Evolutionary conservation across 1,284 basidiomycete species (phyloP), one percentile per base, ranked within the genome.

Genomic region (Tilletia caries): DNA sequence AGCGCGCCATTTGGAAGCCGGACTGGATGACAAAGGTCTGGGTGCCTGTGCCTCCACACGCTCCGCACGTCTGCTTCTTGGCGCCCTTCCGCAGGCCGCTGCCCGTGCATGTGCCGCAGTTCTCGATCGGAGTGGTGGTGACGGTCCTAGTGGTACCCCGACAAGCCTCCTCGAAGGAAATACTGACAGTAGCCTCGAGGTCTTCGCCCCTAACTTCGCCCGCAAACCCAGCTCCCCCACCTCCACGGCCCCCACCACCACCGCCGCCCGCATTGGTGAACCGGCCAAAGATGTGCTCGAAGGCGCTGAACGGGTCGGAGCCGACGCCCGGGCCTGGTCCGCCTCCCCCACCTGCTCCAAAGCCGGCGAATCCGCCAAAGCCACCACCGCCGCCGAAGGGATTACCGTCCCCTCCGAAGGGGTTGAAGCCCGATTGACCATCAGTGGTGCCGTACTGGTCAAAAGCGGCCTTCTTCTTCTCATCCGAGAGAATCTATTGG

Each of bases 1-100:
- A 95, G 76, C 90, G 92, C 13, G 94, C 91, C 93, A 99, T 96
- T 83, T 95, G 92, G 89, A 98, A 98, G 20, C 96, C 96, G 82
- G 88, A 90, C 83, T 94, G 91, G 78, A 98, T 89, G 68, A 95
- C 91, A 85, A 92, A 98, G 15, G 93, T 93, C 82, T 90, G 88
- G 58, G 91, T 90, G 32, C 96, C 96, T 13, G 91, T 89, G 62
- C 96, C 96, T 67, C 89, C 88, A 85, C 96, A 99, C 52, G 89
- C 85, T 60, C 86, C 82, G 84, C 96, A 99, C 27, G 89, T 89
- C 67, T 88, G 54, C 79, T 92, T 89, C 85, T 95, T 92, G 62
- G 92, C 90, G 48, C 95, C 95, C 43, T 89, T 84, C 84, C 92
- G 96, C 82, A 98, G 84, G 2, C 96, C 96, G 71, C 87, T 89